Percentiles rank a stretch among this genome's conserved stretches.
Evolutionary conservation across 192 early-diverging fungal species (phyloP).

Genomic region (Mortierella antarctica): DNA sequence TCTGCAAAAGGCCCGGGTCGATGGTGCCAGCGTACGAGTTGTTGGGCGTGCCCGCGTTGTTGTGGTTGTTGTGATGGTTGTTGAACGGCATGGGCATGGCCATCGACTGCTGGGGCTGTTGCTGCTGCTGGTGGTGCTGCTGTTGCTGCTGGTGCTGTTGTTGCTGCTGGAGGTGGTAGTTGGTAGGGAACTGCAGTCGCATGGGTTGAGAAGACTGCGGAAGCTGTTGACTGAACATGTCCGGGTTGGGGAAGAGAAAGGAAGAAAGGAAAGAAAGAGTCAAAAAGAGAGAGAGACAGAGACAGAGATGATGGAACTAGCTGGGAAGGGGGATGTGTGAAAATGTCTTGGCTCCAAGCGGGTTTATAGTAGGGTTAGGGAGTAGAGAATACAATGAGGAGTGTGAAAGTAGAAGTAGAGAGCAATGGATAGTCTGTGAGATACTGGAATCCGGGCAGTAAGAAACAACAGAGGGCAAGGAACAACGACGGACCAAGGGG

Average conservation of each 20-base stretch:
- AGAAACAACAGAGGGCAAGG: no score
- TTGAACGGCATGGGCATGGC: conserved; percentile 42
- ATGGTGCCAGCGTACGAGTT: conserved; percentile 47
- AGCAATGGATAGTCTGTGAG: no score
- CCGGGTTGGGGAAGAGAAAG: neutral
- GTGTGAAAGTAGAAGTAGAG: no score
- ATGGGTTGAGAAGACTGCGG: conserved; percentile 40
- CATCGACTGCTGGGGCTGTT: conserved; percentile 26
- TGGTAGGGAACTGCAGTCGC: conserved; percentile 49
- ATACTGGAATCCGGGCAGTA: no score
- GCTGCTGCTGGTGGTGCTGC: conserved; percentile 30
- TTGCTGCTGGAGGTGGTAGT: conserved; percentile 51
- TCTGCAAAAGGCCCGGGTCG: conserved; percentile 46
- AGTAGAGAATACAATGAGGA: no score
- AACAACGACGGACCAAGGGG: no score
- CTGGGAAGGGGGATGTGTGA: no score
- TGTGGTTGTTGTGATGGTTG: conserved; percentile 23
- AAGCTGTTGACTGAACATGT: conserved; percentile 45
- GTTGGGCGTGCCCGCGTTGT: conserved; percentile 34
- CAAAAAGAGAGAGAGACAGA: neutral
- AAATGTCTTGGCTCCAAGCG: no score
- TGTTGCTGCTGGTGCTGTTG: conserved; percentile 35
- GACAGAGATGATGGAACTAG: no score
- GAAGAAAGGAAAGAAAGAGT: neutral
- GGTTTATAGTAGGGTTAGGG: no score